These are phyloP conservation scores for Trichophyton mentagrophytes DNA, from an alignment of 2,329 filamentous ascomycete species.

Conservation along the genomic window DNA sequence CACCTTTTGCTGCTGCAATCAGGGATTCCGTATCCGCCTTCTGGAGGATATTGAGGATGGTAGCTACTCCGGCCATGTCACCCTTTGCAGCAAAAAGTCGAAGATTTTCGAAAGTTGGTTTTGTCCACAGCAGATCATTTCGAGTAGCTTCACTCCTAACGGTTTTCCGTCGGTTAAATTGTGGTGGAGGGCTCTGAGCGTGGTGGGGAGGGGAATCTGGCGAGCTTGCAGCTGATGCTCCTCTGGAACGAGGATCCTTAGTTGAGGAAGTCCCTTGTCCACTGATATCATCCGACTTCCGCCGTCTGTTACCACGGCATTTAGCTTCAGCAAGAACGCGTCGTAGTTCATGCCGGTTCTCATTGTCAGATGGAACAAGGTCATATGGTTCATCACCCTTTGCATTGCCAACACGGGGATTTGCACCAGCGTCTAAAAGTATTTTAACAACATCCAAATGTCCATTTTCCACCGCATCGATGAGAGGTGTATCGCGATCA, in stretches of 20 bases:
- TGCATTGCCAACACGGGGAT: conserved; percentile 82
- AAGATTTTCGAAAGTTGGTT: conserved; percentile 38
- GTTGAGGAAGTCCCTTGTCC: conserved; percentile 17
- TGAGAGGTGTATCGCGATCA: conserved; percentile 80
- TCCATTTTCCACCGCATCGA: conserved; percentile 93
- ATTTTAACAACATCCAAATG: conserved; percentile 79
- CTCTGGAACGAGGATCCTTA: conserved; percentile 30
- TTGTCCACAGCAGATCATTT: conserved; percentile 40
- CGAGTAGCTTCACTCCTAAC: conserved; percentile 38
- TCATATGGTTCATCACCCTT: conserved; percentile 86
- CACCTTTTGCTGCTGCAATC: conserved; percentile 81
- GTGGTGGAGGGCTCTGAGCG: conserved; percentile 29
- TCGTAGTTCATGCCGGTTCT: conserved; percentile 70
- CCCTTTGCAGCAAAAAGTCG: conserved; percentile 38
- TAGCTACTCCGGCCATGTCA: conserved; percentile 37
- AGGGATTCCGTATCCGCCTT: conserved; percentile 70
- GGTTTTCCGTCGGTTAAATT: conserved; percentile 30
- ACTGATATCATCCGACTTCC: conserved; percentile 32
- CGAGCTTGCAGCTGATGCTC: conserved; percentile 34
- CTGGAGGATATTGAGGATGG: conserved; percentile 37
- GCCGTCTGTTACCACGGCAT: conserved; percentile 39
- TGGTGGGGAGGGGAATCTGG: conserved; percentile 30
- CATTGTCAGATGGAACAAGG: conserved; percentile 59
- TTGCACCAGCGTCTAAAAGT: conserved; percentile 73
- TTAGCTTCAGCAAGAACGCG: conserved; percentile 53